Evolutionary conservation across 2,329 filamentous ascomycete genomes (phyloP), one percentile per base, ranked within the genome.

Genomic region (Fusarium pseudoanthophilum): DNA sequence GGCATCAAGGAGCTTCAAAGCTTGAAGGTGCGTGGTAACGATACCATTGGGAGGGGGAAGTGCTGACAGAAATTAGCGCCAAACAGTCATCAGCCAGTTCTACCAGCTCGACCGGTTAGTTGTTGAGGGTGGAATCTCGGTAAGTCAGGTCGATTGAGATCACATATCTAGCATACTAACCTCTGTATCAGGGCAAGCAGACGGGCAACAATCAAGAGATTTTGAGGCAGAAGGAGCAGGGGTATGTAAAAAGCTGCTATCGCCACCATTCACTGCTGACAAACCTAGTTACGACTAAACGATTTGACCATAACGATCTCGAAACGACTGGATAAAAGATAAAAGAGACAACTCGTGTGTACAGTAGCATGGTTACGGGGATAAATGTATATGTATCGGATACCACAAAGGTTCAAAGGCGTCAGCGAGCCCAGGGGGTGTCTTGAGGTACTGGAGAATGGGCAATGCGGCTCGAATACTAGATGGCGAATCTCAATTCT

Each of bases 61-160:
- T 36, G 53, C 52, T 77, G 61, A 76, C 61, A 34, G 14, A 9
- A n/a, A 49, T 51, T 59, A 98, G 96, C 92, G 96, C 81, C 96
- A 98, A 92, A 97, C 95, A 16, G 89, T 96, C 57, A 90, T 99
- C 79, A 97, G 95, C 81, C 93, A 97, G 81, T 98, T 98, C 84
- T 98, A 94, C 85, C 93, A 98, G 84, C 83, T 97, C 71, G 95
- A 98, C 80, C 89, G 91, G 79, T 88, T 99, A 83, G 96, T 99
- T 20, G 93, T 99, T 1, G 96, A 99, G 83, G 93, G 93, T 24
- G 92, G 93, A 67, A 92, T 94, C 82, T 90, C 92, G 78, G 92
- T 94, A 88, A 46, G 74, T 43, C 53, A 48, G 11, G 24, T 13
- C 11, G 6, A 15, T 11, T 28, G 11, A 24, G 16, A 5, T 8